Percentiles rank a stretch among this genome's conserved stretches.
Evolutionary conservation across 164 flowering plant genomes (phyloP).

Genomic region (Hamamelis virginiana): DNA sequence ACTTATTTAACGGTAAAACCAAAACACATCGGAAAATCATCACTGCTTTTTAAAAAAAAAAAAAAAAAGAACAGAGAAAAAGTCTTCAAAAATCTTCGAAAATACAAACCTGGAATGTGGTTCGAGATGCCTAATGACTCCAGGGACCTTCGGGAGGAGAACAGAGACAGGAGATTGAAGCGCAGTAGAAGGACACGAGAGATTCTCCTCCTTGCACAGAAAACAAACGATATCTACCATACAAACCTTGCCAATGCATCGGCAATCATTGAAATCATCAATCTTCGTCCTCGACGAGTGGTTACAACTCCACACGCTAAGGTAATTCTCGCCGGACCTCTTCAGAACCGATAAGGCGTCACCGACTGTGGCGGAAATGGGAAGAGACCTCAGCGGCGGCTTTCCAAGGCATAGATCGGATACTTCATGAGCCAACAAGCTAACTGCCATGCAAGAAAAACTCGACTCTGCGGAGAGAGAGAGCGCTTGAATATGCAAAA

Average conservation of each 20-base stretch:
- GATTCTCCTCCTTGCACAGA: conserved; percentile 40
- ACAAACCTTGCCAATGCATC: conserved; percentile 52
- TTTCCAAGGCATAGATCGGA: conserved; percentile 60
- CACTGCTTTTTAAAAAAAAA: background rate
- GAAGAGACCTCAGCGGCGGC: conserved; percentile 44
- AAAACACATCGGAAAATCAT: no score
- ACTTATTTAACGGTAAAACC: no score
- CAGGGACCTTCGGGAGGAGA: conserved; percentile 25
- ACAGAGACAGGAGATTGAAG: conserved; percentile 39
- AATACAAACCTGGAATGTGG: conserved; percentile 42
- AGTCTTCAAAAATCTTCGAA: background rate
- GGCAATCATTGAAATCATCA: conserved; percentile 9
- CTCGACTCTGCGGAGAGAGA: background rate
- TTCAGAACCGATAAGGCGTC: conserved; percentile 48
- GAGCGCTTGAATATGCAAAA: background rate
- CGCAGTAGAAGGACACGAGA: conserved; percentile 30
- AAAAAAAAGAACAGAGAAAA: conserved; percentile 4
- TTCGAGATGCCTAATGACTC: conserved; percentile 41
- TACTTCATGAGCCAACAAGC: conserved; percentile 33
- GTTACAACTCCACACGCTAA: conserved; percentile 48
- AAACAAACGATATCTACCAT: conserved; percentile 47
- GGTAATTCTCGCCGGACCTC: conserved; percentile 30
- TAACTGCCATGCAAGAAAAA: conserved; percentile 46
- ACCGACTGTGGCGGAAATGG: conserved; percentile 40
- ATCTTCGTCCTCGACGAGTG: background rate